Evolutionary conservation across 345 rosid species (phyloP), one percentile per base, ranked within the genome.

Genomic region (Lepidium sativum): DNA sequence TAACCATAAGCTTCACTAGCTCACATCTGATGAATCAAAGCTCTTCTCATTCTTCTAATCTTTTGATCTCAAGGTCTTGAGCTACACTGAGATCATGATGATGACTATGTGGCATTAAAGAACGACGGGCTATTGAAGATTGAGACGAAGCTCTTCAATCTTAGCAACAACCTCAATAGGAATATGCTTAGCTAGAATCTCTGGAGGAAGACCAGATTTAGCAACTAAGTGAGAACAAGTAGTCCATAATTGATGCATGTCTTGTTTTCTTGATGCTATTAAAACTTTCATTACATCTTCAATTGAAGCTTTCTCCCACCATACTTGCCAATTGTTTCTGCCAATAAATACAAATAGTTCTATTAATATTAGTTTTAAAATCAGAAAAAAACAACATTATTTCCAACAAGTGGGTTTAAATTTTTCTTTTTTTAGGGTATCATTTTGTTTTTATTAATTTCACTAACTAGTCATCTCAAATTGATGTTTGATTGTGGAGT

Each of bases 201-300:
- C 99, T 0, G 95, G 84, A 0, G 97, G 99, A 8, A 95, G 80
- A 44, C 99, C 99, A 13, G 99, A 90, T 59, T 95, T 95, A 60
- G 99, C 89, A 4, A 88, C 99, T 6, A 95, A 83, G 77, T 95
- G 99, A 48, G 97, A 95, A 62, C 98, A 95, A 52, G 97, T 91
- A 1, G 89, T 81, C 99, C 99, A 95, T 38, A 95, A 77, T 54
- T 88, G 99, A 51, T 88, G 95, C 97, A 91, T 86, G 58, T 88
- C 99, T 83, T 91, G 99, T 68, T 85, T 95, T 72, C 97, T 81
- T 45, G 99, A 95, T 34, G 99, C 97, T 71, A 86, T 81, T 4
- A 95, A 75, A 6, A 95, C 99, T 69, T 91, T 95, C 99, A 95
- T 88, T 8, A 95, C 96, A 74, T 95, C 99, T 73, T 95, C 99